Evolutionary conservation across 1,284 basidiomycete species (phyloP), one percentile per base, ranked within the genome.

Genomic region (Amylostereum areolatum): DNA sequence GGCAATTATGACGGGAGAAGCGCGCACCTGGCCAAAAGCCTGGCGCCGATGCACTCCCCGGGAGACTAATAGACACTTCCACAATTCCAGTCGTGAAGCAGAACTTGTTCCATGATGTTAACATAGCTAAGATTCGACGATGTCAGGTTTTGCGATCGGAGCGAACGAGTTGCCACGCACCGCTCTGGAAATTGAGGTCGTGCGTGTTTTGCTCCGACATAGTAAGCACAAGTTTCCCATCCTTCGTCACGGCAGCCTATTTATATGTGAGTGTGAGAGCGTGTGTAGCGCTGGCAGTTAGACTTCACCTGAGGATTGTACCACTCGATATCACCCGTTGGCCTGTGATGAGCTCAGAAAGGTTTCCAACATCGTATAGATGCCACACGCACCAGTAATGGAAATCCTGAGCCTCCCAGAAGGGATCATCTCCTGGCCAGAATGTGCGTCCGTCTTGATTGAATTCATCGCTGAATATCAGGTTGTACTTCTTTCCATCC

Each of bases 381-480:
- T 7, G 34, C 30, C 31, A n/a, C 25, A 57, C 72, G 55, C 47
- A 81, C 82, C 85, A 89, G 61, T 88, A 89, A 60, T 87, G 76
- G 30, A 87, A 62, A 58, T 89, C 76, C 9, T 73, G 77, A 35
- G 82, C 86, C 62, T 87, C 85, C 86, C 86, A 89, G 61, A 72
- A 89, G 9, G 86, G 77, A 65, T 89, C 87, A 55, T 90, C 86
- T 2, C 87, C 86, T 11, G 86, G 83, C 65, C 78, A 89, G 60
- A 89, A 89, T 2, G 85, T 77, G 33, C 86, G 75, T 5, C 91
- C 93, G 31, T 86, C 83, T 5, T 61, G 69, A 45, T 95, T 83
- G 66, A 97, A 97, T 67, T 98, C 95, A 66, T 98, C 95, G 50
- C 86, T 92, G 65, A 94, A 95, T 2, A 93, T 85, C 31, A 97